Percentiles rank a stretch among this genome's conserved stretches.
Evolutionary conservation across 2,329 filamentous ascomycete species (phyloP).

Genomic region (Pseudogymnoascus sp.): DNA sequence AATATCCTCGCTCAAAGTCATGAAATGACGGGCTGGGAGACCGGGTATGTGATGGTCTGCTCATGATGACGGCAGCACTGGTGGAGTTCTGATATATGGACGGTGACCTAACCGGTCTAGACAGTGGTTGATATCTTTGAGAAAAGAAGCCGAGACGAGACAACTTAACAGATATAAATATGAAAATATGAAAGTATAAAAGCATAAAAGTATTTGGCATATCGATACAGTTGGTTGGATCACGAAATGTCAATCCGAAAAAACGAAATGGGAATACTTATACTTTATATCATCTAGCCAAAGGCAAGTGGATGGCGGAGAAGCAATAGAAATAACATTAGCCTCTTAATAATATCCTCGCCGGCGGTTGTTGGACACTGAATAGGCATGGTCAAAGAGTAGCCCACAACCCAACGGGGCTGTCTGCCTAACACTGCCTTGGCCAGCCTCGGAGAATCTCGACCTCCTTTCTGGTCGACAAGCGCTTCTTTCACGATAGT

Average conservation of each 20-base stretch:
- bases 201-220: background rate
- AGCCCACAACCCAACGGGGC: background rate
- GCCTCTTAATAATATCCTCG: slow-evolving; percentile 1
- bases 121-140: background rate
- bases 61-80: background rate
- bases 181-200: background rate
- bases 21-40: background rate
- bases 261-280: slow-evolving; percentile 5
- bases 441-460: background rate
- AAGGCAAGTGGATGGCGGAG: background rate
- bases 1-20: background rate
- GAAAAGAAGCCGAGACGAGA: background rate
- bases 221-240: background rate
- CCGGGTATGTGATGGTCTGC: background rate
- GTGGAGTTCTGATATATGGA: background rate
- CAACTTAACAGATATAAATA: background rate
- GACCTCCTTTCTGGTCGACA: background rate
- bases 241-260: background rate
- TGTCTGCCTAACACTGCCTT: slow-evolving; percentile 8
- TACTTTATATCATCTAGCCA: slow-evolving; percentile 3
- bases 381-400: slow-evolving; percentile 1
- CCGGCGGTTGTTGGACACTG: background rate
- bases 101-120: background rate
- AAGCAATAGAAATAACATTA: slow-evolving; percentile 4
- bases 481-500: background rate